Evolutionary conservation across 495 filamentous ascomycete species (phyloP).

Genomic region (Gamarada debralockiae): DNA sequence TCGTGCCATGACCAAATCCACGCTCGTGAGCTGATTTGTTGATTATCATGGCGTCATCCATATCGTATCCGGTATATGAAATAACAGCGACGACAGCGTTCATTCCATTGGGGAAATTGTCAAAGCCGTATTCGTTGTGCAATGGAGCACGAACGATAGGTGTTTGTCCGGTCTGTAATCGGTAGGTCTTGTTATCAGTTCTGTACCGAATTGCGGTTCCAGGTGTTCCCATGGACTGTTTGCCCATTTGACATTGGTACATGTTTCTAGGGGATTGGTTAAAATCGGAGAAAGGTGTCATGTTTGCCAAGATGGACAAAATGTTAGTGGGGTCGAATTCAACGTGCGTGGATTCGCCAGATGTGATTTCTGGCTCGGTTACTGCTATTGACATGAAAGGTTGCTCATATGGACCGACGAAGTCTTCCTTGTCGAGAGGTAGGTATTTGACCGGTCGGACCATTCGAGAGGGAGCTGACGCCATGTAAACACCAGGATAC

Average conservation of each 20-base stretch:
- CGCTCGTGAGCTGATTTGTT: slow-evolving; percentile 97
- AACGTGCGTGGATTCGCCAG: slow-evolving; percentile 85
- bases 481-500: slow-evolving; percentile 94
- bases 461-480: slow-evolving; percentile 80
- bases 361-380: slow-evolving; percentile 74
- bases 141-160: slow-evolving; percentile 88
- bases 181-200: slow-evolving; percentile 96
- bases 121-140: slow-evolving; percentile 93
- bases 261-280: slow-evolving; percentile 99
- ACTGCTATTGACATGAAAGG: slow-evolving; percentile 98
- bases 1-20: slow-evolving; percentile 92
- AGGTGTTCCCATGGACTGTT: slow-evolving; percentile 98
- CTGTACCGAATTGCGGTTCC: slow-evolving; percentile 81
- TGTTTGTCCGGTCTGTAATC: slow-evolving; percentile 91
- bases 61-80: slow-evolving; percentile 98
- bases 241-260: slow-evolving; percentile 99
- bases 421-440: slow-evolving; percentile 76
- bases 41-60: slow-evolving; percentile 99
- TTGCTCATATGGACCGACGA: slow-evolving; percentile 90
- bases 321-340: slow-evolving; percentile 96
- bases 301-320: slow-evolving; percentile 94
- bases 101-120: slow-evolving; percentile 98
- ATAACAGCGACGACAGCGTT: slow-evolving; percentile 97
- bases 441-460: slow-evolving; percentile 90
- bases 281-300: slow-evolving; percentile 98